These are phyloP conservation scores for Ganoderma multipileum DNA, from an alignment of 1,284 basidiomycete genomes.

Conservation along the genomic window DNA sequence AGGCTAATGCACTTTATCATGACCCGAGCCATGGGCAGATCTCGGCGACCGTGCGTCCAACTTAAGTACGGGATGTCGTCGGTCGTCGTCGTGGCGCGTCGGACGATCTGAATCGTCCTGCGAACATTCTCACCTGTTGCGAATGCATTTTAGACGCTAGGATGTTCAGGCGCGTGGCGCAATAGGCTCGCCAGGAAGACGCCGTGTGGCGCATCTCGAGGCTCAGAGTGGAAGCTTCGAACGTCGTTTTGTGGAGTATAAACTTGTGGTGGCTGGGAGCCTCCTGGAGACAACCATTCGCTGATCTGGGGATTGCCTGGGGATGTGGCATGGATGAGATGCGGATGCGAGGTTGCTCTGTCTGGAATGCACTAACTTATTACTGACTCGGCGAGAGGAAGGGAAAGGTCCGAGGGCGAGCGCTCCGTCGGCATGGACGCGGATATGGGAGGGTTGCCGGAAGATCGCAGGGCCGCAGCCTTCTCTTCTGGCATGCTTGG, in stretches of 20 bases:
- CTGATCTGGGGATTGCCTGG: background rate
- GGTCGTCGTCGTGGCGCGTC: background rate
- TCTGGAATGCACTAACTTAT: background rate
- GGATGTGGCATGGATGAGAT: background rate
- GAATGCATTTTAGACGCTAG: background rate
- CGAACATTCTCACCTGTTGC: background rate
- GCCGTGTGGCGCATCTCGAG: background rate
- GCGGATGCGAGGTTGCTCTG: background rate
- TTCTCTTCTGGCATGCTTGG: background rate
- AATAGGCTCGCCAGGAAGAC: background rate
- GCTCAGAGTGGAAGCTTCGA: background rate
- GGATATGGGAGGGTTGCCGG: background rate
- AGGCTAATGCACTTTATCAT: background rate
- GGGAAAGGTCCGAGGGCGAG: background rate
- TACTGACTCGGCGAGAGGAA: background rate
- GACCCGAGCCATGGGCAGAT: background rate
- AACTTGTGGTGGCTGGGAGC: background rate
- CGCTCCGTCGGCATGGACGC: background rate
- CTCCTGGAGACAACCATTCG: background rate
- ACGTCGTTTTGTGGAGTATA: background rate
- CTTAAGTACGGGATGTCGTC: background rate
- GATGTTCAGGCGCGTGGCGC: background rate
- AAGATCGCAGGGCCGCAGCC: background rate
- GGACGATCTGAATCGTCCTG: background rate
- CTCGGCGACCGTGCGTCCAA: background rate